Conservation (phyloP, 75 land plant genomes). For the Isoetes taiwanensis region DNA sequence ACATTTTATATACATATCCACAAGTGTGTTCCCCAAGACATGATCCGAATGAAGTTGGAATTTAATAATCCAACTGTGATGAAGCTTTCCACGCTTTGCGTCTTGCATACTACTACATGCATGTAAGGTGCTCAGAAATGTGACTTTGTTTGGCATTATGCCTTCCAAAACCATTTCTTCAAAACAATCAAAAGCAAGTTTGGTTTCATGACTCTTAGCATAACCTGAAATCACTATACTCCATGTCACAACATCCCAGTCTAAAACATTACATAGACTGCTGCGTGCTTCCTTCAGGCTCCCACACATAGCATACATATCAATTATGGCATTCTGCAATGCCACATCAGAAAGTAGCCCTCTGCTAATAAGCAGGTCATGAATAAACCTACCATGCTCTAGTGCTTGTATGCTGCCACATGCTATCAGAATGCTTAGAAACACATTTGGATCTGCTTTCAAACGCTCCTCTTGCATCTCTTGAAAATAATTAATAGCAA, state of each 20-base stretch:
- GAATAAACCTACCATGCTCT: background rate
- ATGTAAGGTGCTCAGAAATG: conserved; percentile 15
- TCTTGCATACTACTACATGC: conserved; percentile 25
- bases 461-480: too few relatives aligned
- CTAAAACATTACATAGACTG: background rate
- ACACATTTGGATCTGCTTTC: too few relatives aligned
- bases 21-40: conserved; percentile 13
- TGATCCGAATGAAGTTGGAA: background rate
- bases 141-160: conserved; percentile 12
- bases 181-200: conserved; percentile 9
- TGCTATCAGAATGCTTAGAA: too few relatives aligned
- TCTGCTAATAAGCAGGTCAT: background rate
- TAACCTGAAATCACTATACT: conserved; percentile 17
- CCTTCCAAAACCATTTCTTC: conserved; percentile 5
- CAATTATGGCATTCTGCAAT: conserved; percentile 18
- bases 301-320: conserved; percentile 22
- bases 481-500: too few relatives aligned
- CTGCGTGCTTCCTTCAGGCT: background rate
- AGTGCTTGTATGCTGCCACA: too few relatives aligned
- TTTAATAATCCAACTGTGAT: conserved; percentile 10
- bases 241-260: conserved; percentile 17
- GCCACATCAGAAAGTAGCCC: background rate
- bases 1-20: conserved; percentile 16
- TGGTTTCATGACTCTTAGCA: conserved; percentile 11
- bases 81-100: conserved; percentile 27